A percentile compares a stretch with the other conserved stretches of the same genome.
These are phyloP conservation scores for Penicillium malachiteum DNA, from an alignment of 495 filamentous ascomycete species.

Conservation along the genomic window DNA sequence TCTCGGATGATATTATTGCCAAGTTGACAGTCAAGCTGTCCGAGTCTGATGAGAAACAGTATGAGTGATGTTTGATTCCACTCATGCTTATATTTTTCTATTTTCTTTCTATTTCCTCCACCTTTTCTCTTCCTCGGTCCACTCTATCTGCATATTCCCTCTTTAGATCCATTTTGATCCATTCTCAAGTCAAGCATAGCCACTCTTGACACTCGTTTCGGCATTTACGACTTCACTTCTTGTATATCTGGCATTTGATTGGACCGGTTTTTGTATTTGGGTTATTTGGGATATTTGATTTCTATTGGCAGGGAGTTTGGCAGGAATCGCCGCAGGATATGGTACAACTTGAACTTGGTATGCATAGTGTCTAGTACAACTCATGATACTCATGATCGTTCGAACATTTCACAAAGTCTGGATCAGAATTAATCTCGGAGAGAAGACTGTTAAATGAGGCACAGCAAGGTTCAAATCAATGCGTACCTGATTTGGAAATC, in stretches of 20 bases:
- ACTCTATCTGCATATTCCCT: not conserved
- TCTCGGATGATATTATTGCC: constrained; percentile 24
- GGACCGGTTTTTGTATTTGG: not conserved
- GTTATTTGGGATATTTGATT: not conserved
- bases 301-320: not conserved
- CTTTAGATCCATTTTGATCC: not conserved
- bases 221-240: constrained; percentile 1
- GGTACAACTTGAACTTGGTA: not conserved
- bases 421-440: no score
- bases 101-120: not conserved
- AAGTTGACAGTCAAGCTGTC: constrained; percentile 8
- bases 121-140: not conserved
- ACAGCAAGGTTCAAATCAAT: no score
- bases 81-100: not conserved
- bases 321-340: no score
- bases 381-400: no score
- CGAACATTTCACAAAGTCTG: no score
- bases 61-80: constrained; percentile 23
- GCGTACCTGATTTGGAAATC: no score
- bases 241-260: constrained; percentile 13
- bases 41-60: constrained; percentile 20
- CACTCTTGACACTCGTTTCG: constrained; percentile 1
- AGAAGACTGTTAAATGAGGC: no score
- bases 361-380: no score
- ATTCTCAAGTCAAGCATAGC: not conserved